Base-by-base conservation (phyloP, 352 stramenopile species). In the Pythium myriotylum region DNA sequence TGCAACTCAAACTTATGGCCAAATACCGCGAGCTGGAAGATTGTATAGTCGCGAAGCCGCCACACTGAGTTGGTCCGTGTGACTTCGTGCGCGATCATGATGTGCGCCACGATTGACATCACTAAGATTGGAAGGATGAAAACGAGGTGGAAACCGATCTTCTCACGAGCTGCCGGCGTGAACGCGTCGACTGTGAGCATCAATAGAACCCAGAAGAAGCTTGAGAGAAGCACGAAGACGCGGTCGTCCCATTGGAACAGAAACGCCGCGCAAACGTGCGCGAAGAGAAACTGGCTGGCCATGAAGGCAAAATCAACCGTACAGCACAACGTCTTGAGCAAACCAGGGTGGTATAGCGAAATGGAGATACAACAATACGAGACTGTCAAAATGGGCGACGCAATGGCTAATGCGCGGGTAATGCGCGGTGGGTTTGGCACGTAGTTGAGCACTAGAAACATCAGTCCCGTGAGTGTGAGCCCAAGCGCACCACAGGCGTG, bases 301-400 rank as follows among this genome's bases (percentile, higher is more conserved):
- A 62, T 51, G 54, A 59, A 68, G 2, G 17, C 52, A n/a, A 68
- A 68, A 24, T 68, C 61, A 16, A 68, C 47, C 8, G 52, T 62
- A 19, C 24, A 68, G 9, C 52, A 62, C 14, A 68, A 29, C 17
- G 56, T 22, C 52, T 33, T 32, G 20, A 62, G 54, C 20, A 62
- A 32, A 0, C 39, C 45, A 8, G 53, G 61, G 17, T 68, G 61
- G 52, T 62, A 62, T 17, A 62, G 47, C 16, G 50, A 32, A 24
- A 67, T 41, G 45, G 42, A 62, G 6, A 27, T 24, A 0, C 37
- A 10, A 27, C 59, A 67, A 22, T 51, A 67, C 1, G 49, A 6
- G 10, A 35, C 24, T 9, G 51, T 47, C 14, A 60, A 33, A 20
- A 29, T 35, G 1, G 46, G 46, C 14, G 51, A 33, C 35, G 46